These are phyloP conservation scores for Geotrichum fermentans DNA, from an alignment of 1,139 yeast species.

Conservation along the genomic window DNA sequence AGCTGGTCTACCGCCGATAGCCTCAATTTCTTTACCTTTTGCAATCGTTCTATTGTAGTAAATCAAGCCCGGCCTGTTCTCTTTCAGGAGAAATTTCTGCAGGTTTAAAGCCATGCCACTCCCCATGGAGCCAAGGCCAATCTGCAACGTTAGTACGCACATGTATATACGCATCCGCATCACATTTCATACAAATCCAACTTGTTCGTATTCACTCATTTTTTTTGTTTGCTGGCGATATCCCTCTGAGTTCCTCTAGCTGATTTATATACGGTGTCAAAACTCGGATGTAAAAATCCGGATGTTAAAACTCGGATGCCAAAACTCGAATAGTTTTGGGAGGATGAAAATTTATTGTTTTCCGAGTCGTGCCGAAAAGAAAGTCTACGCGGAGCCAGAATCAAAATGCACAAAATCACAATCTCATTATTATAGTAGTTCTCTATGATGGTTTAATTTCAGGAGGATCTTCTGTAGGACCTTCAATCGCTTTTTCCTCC, in stretches of 20 bases:
- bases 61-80: slow-evolving; percentile 20
- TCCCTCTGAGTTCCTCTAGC: no score
- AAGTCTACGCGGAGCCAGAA: not conserved
- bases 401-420: not conserved
- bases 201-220: slow-evolving; percentile 5
- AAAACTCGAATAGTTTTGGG: no score
- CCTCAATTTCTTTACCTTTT: slow-evolving; percentile 23
- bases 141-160: slow-evolving; percentile 2
- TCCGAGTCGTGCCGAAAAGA: no score
- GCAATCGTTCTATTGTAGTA: slow-evolving; percentile 26
- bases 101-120: slow-evolving; percentile 24
- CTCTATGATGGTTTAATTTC: no score
- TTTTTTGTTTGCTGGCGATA: not conserved
- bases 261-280: no score
- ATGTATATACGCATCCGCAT: no score
- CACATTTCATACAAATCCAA: slow-evolving; percentile 5
- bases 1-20: slow-evolving; percentile 23
- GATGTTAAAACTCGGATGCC: no score
- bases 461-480: no score
- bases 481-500: slow-evolving; percentile 5
- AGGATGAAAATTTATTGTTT: no score
- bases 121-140: slow-evolving; percentile 31
- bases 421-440: no score
- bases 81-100: slow-evolving; percentile 21
- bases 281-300: no score